Evolutionary conservation across 2,329 filamentous ascomycete species (phyloP).

Genomic region (Monilinia laxa): DNA sequence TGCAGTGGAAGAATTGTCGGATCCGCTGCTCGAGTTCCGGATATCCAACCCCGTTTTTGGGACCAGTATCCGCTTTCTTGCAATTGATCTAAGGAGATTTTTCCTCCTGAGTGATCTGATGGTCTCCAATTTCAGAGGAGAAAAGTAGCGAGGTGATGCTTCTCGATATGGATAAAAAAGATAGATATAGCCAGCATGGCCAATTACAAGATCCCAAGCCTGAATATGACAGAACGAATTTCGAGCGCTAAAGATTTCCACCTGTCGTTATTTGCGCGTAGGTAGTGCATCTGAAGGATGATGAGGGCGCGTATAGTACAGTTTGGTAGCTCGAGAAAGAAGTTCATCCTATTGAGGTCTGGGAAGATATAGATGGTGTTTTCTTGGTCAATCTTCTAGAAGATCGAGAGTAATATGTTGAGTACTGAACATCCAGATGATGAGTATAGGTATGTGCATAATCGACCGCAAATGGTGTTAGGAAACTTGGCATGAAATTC

Average conservation of each 20-base stretch:
- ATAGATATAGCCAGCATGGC: neutral
- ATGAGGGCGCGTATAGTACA: neutral
- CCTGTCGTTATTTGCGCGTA: neutral
- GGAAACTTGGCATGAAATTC: neutral
- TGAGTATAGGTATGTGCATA: neutral
- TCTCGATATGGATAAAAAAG: too few relatives aligned
- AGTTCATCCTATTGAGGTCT: neutral
- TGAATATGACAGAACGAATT: neutral
- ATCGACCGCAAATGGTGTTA: neutral
- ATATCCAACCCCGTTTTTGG: neutral
- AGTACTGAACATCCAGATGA: neutral
- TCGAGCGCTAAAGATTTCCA: neutral
- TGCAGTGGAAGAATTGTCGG: neutral
- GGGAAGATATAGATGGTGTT: neutral
- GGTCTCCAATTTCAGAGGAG: neutral
- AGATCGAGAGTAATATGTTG: neutral
- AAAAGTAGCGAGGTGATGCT: neutral
- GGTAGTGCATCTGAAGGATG: neutral
- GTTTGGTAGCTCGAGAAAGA: neutral
- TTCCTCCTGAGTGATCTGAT: neutral
- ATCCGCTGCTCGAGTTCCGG: neutral
- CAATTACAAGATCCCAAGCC: neutral
- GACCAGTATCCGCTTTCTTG: neutral
- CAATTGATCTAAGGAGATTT: neutral
- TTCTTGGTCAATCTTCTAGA: neutral